Base-by-base conservation (phyloP, 805 yeast species). In the Candida boleticola region DNA sequence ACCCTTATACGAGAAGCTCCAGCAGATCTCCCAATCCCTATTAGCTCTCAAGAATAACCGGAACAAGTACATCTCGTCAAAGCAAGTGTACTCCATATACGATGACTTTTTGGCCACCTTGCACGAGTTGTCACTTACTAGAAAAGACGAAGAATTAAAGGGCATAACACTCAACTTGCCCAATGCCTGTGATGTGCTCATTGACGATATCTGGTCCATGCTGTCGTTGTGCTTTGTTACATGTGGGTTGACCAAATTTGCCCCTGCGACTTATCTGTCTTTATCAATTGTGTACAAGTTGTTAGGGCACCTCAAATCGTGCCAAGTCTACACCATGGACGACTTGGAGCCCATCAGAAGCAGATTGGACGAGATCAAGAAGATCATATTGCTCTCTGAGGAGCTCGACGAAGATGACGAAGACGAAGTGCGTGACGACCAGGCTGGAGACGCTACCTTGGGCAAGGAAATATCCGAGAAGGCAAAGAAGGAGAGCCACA, bases 191-290 rank as follows among this genome's bases (percentile, higher is more conserved):
- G 97, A 90, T 55, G 70, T 79, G 7, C 74, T 86, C 9, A 71
- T 88, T 33, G 97, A 90, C 61, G 97, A 90, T 54, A 87, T 86
- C 18, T 89, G 92, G 73, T 97, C 92, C 61, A 66, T 93, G 37
- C 66, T 92, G 35, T 85, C 96, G 11, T 72, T 93, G 39, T 85
- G 93, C 50, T 88, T 90, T 62, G 79, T 92, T 55, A 88, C 98
- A 2, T 93, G 95, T 45, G 99, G 99, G 2, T 71, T 89, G 52
- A 85, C 85, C 36, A 83, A 89, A 52, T 77, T 89, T 27, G 96
- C 97, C 1, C 96, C 98, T 1, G 96, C 97, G 3, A 87, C 96
- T 1, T 93, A 86, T 64, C 92, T 96, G 4, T 86, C 95, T 3
- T 67, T 92, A 32, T 75, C 89, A 32, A 89, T 98, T 0, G 95